Conservation (phyloP, 768 basidiomycete species). For the Pleurotus tuoliensis region DNA sequence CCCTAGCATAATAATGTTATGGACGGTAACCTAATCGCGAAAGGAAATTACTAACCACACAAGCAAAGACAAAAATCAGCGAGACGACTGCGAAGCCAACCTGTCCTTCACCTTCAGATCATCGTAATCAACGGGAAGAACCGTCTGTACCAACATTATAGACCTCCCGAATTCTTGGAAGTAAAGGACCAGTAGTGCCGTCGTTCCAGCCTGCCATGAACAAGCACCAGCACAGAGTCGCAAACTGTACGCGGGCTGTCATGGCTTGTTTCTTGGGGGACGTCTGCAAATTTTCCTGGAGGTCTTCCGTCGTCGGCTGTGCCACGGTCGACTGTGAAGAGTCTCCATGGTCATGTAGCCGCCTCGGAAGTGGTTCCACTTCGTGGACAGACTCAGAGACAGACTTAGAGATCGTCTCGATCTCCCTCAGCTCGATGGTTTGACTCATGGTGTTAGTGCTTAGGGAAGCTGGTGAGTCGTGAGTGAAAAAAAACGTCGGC, state of each 20-base stretch:
- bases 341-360: neutral
- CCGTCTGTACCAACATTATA: slow-evolving; percentile 36
- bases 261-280: neutral
- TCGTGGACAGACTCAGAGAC: neutral
- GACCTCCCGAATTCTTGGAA: slow-evolving; percentile 64
- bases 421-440: slow-evolving; percentile 3
- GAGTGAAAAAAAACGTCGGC: neutral
- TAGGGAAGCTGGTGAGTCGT: neutral
- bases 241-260: slow-evolving; percentile 40
- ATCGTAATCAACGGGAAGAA: slow-evolving; percentile 20
- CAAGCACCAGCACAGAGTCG: slow-evolving; percentile 49
- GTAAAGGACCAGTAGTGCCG: slow-evolving; percentile 66
- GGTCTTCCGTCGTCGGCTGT: neutral
- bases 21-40: slow-evolving; percentile 16
- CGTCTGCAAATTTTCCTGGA: neutral
- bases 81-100: slow-evolving; percentile 54
- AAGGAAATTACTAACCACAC: slow-evolving; percentile 28
- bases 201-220: slow-evolving; percentile 79
- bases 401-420: slow-evolving; percentile 3
- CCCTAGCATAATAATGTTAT: slow-evolving; percentile 25
- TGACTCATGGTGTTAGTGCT: slow-evolving; percentile 3
- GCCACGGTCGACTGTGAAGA: neutral
- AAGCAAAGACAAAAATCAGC: slow-evolving; percentile 48
- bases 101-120: slow-evolving; percentile 19
- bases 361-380: neutral